Evolutionary conservation across 495 filamentous ascomycete species (phyloP).

Genomic region (Penicillium argentinense): DNA sequence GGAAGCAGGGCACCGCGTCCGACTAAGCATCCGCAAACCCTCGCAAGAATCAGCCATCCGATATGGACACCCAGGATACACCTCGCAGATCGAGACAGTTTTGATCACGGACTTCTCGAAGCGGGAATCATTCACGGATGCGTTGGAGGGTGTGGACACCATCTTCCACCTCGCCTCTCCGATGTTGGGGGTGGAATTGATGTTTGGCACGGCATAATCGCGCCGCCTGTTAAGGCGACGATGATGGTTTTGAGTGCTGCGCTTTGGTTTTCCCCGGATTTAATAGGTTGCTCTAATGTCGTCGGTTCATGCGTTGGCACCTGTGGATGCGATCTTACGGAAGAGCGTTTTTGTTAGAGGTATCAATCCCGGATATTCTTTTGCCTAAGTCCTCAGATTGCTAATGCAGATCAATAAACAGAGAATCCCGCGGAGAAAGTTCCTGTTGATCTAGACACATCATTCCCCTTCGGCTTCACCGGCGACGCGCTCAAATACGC

Average conservation of each 20-base stretch:
- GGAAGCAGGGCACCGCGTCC: slow-evolving; percentile 22
- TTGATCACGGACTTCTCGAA: slow-evolving; percentile 49
- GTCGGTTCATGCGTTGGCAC: slow-evolving; percentile 35
- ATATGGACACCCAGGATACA: slow-evolving; percentile 9
- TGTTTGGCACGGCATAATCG: slow-evolving; percentile 16
- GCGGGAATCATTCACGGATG: slow-evolving; percentile 44
- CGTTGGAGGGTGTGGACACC: slow-evolving; percentile 45
- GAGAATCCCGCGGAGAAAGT: slow-evolving; percentile 9
- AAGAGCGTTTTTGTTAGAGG: not conserved
- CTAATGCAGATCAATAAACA: not conserved
- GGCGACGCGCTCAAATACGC: slow-evolving; percentile 11
- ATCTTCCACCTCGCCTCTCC: slow-evolving; percentile 57
- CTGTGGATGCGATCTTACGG: not conserved
- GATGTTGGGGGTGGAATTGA: slow-evolving; percentile 19
- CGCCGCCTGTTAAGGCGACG: slow-evolving; percentile 38
- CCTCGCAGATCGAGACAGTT: slow-evolving; percentile 29
- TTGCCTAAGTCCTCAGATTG: not conserved
- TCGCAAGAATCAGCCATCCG: slow-evolving; percentile 23
- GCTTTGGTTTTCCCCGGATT: slow-evolving; percentile 23
- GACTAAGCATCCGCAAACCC: slow-evolving; percentile 21
- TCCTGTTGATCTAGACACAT: slow-evolving; percentile 2
- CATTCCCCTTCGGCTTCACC: slow-evolving; percentile 2
- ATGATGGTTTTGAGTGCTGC: slow-evolving; percentile 40
- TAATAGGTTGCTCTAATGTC: slow-evolving; percentile 44
- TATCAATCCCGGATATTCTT: not conserved